Evolutionary conservation across 345 rosid genomes (phyloP).

Genomic region (Euphorbia lathyris): DNA sequence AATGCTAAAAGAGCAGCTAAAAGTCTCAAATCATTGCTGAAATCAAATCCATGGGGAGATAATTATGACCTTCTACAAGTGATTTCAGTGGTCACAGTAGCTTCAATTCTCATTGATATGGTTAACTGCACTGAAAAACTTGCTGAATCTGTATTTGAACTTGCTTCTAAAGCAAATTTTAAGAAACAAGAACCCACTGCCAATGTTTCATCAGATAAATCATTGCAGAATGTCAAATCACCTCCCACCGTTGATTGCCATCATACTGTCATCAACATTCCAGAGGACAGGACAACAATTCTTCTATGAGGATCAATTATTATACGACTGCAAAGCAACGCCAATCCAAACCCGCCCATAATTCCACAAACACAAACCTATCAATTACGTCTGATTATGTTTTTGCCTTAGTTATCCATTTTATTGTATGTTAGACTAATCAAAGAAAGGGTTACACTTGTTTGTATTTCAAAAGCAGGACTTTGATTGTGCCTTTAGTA

Average conservation of each 20-base stretch:
- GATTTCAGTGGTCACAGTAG: constrained; percentile 42
- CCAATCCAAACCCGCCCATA: too few species aligned
- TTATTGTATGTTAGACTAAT: too few species aligned
- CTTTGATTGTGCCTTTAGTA: too few species aligned
- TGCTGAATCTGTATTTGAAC: constrained; percentile 49
- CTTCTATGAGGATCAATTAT: too few species aligned
- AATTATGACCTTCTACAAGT: constrained; percentile 30
- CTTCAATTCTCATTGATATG: constrained; percentile 52
- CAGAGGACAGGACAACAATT: constrained; percentile 11
- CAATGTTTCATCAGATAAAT: constrained; percentile 28
- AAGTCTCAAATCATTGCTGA: constrained; percentile 42
- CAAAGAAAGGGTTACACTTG: too few species aligned
- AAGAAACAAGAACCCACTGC: constrained; percentile 21
- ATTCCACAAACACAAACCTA: too few species aligned
- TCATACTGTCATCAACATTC: constrained; percentile 15
- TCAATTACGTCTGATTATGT: too few species aligned
- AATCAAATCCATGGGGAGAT: constrained; percentile 42
- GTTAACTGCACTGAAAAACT: constrained; percentile 46
- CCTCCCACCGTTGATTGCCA: not conserved
- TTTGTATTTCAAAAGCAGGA: too few species aligned
- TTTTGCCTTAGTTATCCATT: too few species aligned
- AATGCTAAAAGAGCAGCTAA: constrained; percentile 38
- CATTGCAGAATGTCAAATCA: not conserved
- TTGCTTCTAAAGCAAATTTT: constrained; percentile 50
- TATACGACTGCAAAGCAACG: too few species aligned